These are phyloP conservation scores for Artemisia tridentata DNA, from an alignment of 129 eudicot species.

Conservation along the genomic window DNA sequence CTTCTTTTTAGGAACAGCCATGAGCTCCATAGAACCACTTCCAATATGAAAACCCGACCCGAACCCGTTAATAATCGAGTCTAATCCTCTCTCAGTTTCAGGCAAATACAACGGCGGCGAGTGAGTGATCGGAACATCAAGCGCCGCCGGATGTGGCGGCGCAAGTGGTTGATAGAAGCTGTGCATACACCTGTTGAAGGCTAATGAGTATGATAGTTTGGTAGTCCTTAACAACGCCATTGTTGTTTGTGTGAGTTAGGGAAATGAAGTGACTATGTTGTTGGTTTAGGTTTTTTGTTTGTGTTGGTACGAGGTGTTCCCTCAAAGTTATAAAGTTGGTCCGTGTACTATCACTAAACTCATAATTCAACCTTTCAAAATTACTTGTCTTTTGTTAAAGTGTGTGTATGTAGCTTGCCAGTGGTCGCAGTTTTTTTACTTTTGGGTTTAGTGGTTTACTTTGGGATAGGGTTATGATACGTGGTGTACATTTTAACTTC, in stretches of 20 bases:
- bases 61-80: neutral
- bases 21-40: slow-evolving; percentile 55
- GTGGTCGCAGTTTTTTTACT: no score
- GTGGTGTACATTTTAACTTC: no score
- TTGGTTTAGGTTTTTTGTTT: no score
- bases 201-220: neutral
- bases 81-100: slow-evolving; percentile 25
- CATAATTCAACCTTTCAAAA: no score
- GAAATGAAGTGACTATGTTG: no score
- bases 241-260: neutral
- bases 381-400: no score
- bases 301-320: no score
- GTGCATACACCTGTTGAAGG: slow-evolving; percentile 34
- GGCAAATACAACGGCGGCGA: slow-evolving; percentile 43
- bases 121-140: slow-evolving; percentile 21
- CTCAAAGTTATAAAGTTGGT: no score
- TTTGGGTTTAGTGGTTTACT: no score
- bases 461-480: no score
- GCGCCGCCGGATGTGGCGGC: slow-evolving; percentile 35
- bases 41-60: slow-evolving; percentile 23
- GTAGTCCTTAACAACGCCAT: slow-evolving; percentile 24
- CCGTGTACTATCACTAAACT: no score
- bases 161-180: neutral
- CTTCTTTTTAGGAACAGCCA: slow-evolving; percentile 75
- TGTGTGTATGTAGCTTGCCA: no score